Conservation (phyloP, 306 rosid species). For the Trifolium repens region DNA sequence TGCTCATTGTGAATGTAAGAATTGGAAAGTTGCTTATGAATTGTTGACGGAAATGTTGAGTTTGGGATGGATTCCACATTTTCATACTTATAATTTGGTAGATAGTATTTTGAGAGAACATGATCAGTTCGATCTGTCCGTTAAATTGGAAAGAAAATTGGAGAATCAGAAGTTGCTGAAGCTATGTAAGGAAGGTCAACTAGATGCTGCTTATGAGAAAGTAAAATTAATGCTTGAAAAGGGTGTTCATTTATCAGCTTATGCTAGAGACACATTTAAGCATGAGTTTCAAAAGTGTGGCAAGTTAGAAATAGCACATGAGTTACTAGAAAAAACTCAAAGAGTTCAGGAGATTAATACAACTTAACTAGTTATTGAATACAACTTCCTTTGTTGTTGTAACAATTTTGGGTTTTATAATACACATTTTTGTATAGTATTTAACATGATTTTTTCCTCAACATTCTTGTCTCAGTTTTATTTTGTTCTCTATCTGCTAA, state of each 20-base stretch:
- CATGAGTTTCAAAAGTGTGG: constrained; percentile 58
- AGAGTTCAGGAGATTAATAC: constrained; percentile 17
- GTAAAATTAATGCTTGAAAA: constrained; percentile 60
- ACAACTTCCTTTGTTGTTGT: not conserved
- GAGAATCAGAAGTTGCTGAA: constrained; percentile 64
- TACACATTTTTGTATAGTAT: not conserved
- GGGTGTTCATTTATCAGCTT: constrained; percentile 58
- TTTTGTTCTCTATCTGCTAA: not conserved
- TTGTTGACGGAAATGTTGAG: constrained; percentile 67
- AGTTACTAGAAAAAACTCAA: constrained; percentile 52
- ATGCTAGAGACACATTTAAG: constrained; percentile 61
- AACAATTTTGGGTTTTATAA: constrained; percentile 1
- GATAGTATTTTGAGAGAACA: constrained; percentile 61
- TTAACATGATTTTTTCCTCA: not conserved
- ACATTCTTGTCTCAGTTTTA: not conserved
- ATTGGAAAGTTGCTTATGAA: constrained; percentile 61
- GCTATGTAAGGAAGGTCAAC: constrained; percentile 55
- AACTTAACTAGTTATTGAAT: not conserved
- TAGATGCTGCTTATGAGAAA: constrained; percentile 68
- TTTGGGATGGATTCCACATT: constrained; percentile 59
- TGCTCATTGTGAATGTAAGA: constrained; percentile 56
- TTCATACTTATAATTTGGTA: constrained; percentile 56
- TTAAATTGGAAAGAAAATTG: constrained; percentile 60
- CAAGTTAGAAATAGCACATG: constrained; percentile 54
- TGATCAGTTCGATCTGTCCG: constrained; percentile 51